phyloP scores from a whole-genome alignment of 192 early-diverging fungal genomes.

The Obelidium mucronatum region DNA sequence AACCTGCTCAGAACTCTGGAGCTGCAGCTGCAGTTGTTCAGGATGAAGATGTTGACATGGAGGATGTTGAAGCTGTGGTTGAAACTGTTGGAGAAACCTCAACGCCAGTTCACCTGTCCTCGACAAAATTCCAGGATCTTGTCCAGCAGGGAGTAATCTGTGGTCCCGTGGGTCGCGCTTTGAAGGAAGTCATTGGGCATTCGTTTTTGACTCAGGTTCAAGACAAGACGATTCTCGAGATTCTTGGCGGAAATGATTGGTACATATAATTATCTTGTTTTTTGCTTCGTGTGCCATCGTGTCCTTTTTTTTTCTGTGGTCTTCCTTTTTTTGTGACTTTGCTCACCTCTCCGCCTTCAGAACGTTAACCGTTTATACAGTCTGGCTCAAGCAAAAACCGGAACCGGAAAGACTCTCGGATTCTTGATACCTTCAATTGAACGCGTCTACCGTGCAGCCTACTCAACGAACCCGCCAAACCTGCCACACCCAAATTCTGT shows the following conservation, averaged over 20 bases:
- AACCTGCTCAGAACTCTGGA: no score
- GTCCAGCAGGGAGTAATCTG: constrained; percentile 27
- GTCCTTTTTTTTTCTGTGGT: no score
- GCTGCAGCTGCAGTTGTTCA: no score
- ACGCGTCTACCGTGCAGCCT: constrained; percentile 43
- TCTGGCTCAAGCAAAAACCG: constrained; percentile 92
- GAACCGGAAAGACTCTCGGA: constrained; percentile 89
- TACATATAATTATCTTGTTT: background rate
- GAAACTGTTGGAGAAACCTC: no score
- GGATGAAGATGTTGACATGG: no score
- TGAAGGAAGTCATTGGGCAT: constrained; percentile 31
- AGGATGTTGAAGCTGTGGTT: no score
- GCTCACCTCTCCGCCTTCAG: no score
- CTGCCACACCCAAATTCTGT: constrained; percentile 41
- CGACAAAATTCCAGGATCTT: constrained; percentile 22
- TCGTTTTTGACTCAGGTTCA: constrained; percentile 38
- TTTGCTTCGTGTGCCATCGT: no score
- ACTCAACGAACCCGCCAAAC: background rate
- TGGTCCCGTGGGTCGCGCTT: constrained; percentile 6
- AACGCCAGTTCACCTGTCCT: constrained; percentile 2
- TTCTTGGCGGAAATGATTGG: constrained; percentile 37
- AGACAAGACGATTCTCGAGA: constrained; percentile 25
- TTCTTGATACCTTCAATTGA: constrained; percentile 86
- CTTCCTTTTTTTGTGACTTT: no score
- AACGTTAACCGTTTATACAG: constrained; percentile 3